Base-by-base conservation (phyloP, 345 rosid species). In the Citrus mangshanensis region DNA sequence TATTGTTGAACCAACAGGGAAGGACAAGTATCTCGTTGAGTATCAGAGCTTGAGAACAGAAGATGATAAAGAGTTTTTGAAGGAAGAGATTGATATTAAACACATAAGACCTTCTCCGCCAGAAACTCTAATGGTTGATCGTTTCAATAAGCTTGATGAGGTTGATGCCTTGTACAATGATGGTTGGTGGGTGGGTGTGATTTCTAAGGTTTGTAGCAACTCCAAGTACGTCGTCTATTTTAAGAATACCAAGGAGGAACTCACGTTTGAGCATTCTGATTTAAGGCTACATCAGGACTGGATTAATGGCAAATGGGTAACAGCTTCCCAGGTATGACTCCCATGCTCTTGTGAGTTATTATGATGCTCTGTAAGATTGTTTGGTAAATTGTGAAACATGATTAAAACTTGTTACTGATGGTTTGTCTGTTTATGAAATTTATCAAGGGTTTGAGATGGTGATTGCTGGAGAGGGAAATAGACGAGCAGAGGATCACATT, bases 181-280 rank as follows among this genome's bases (percentile, higher is more conserved):
- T 73, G 92, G 90, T 38, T 95, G 98, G 99, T 93, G 99, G 97
- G 89, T 90, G 0, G 98, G 98, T 64, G 85, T 86, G 73, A 72
- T 95, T 58, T 67, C 77, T 28, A 90, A 85, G 86, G 88, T 92
- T 81, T 86, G 85, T 40, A 60, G 55, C 12, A 81, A 85, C 78
- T 81, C 89, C 32, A 88, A 71, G 74, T 95, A 91, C 61, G 3
- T 58, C 7, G 91, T 93, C 72, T 80, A 78, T 81, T 95, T 95
- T 77, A 83, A 77, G 76, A 81, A 79, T 35, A 84, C 88, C 22
- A 9, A 68, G 10, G 98, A 92, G 87, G 85, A 85, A 74, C 51
- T 93, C 24, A 81, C 46, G 80, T 91, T 91, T 83, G 68, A 77
- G 73, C 92, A 87, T 79, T 84, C 91, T 83, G 88, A 90, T 1